phyloP scores from a whole-genome alignment of 2,329 filamentous ascomycete species.

The Sclerotinia subarctica region DNA sequence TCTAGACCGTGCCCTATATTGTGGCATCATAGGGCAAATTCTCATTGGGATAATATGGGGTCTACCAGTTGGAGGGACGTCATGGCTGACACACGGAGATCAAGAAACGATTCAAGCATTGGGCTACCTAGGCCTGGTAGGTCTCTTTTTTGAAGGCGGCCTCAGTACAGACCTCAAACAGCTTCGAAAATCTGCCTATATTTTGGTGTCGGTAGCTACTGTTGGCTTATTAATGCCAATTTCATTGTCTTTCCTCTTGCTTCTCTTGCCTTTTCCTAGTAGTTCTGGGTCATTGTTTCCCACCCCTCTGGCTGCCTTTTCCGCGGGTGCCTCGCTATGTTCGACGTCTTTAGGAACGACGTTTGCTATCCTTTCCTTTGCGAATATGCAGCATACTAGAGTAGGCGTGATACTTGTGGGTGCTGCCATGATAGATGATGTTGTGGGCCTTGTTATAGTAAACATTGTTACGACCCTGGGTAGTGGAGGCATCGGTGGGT shows the following conservation, averaged over 20 bases:
- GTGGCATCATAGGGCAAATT: conserved; percentile 69
- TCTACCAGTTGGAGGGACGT: conserved; percentile 59
- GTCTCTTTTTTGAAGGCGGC: conserved; percentile 63
- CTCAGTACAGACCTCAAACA: conserved; percentile 29
- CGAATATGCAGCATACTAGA: conserved; percentile 51
- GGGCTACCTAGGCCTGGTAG: conserved; percentile 70
- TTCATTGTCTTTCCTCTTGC: conserved; percentile 56
- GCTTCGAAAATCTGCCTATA: conserved; percentile 55
- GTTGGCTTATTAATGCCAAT: conserved; percentile 66
- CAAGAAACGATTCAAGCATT: conserved; percentile 60
- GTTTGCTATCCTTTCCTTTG: conserved; percentile 62
- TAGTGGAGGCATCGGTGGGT: conserved; percentile 21
- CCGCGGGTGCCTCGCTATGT: conserved; percentile 69
- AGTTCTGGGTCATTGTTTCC: conserved; percentile 24
- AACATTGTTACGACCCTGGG: conserved; percentile 68
- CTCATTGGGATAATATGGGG: conserved; percentile 69
- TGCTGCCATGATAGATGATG: conserved; percentile 80
- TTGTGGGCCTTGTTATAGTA: conserved; percentile 73
- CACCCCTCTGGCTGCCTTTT: conserved; percentile 50
- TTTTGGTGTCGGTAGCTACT: conserved; percentile 60
- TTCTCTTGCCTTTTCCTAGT: conserved; percentile 29
- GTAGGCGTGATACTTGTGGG: conserved; percentile 63
- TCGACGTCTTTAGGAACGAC: conserved; percentile 73
- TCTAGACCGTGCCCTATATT: conserved; percentile 61
- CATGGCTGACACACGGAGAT: conserved; percentile 52